Evolutionary conservation across 495 filamentous ascomycete genomes (phyloP), one percentile per base, ranked within the genome.

Genomic region (Aspergillus taichungensis): DNA sequence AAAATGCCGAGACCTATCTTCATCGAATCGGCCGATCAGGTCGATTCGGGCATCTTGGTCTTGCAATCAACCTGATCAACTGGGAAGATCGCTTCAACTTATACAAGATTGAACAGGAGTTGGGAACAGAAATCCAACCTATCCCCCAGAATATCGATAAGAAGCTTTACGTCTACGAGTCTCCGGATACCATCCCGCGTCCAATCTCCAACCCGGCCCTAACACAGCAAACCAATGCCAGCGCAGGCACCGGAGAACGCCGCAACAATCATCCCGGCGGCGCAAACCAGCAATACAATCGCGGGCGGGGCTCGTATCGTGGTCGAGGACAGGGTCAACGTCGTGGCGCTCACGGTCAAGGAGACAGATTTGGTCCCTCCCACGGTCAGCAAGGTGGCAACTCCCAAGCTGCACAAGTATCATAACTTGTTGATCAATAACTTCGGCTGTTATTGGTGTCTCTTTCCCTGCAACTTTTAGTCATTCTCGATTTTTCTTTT

Each of bases 71-170:
- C 61, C 75, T 99, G 55, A 97, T 99, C 71, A 96, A 91, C 60
- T 99, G 92, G 92, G 92, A 97, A 47, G 92, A 99, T 62, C 82
- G 92, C 27, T 97, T 94, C 78, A 99, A 97, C 64, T 75, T 99
- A 8, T 99, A 97, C 72, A 94, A 90, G 61, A 96, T 99, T 56
- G 92, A 99, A 62, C 87, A 94, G 44, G 92, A 99, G 52, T 73
- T 99, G 13, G 91, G 90, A 34, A 97, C 92, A 6, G 94, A 99
- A 66, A 99, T 99, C 52, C 86, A 89, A 51, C 83, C 92, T 28
- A 99, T 99, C 55, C 94, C 94, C 24, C 77, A 80, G 34, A 83
- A 79, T 47, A 99, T 99, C 47, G 94, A 97, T 68, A 97, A 96
- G 78, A 94, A 85, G 48, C 83, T 99, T 28, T 97, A 99, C 54